Evolutionary conservation across 1,139 yeast genomes (phyloP).

Genomic region (Pichia sp.): DNA sequence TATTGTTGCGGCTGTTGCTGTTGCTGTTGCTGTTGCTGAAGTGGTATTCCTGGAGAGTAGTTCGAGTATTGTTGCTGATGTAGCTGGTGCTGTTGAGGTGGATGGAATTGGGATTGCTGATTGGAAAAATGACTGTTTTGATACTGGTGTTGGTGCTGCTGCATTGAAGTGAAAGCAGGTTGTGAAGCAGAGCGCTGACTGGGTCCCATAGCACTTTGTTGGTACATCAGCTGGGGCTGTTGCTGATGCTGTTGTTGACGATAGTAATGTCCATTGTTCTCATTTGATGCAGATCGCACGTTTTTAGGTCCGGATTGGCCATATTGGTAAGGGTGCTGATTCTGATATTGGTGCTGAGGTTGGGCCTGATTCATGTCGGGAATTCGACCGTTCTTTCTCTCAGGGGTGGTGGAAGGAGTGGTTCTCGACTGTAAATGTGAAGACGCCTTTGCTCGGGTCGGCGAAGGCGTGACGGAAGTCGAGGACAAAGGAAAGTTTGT

Average conservation of each 20-base stretch:
- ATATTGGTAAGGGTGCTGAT: not conserved
- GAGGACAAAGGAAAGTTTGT: not conserved
- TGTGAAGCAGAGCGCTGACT: not conserved
- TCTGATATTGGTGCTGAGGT: not conserved
- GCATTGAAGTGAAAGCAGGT: not conserved
- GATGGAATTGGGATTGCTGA: not conserved
- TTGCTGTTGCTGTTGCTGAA: not conserved
- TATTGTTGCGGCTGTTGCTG: not conserved
- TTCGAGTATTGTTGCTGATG: not conserved
- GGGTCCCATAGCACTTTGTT: not conserved
- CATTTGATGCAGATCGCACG: not conserved
- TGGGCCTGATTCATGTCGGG: not conserved
- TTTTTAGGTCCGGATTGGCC: not conserved
- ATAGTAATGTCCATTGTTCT: not conserved
- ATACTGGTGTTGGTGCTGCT: not conserved
- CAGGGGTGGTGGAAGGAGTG: not conserved
- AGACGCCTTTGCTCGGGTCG: not conserved
- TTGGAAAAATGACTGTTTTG: not conserved
- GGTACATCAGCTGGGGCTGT: not conserved
- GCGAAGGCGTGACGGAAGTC: not conserved
- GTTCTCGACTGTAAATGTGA: not conserved
- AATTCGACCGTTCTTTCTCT: not conserved
- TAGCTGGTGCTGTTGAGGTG: not conserved
- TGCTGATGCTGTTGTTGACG: slow-evolving; percentile 9
- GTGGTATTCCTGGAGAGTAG: not conserved